Percentiles rank a stretch among this genome's conserved stretches.
phyloP scores from a whole-genome alignment of 257 asterid genomes.

The Nicotiana attenuata region DNA sequence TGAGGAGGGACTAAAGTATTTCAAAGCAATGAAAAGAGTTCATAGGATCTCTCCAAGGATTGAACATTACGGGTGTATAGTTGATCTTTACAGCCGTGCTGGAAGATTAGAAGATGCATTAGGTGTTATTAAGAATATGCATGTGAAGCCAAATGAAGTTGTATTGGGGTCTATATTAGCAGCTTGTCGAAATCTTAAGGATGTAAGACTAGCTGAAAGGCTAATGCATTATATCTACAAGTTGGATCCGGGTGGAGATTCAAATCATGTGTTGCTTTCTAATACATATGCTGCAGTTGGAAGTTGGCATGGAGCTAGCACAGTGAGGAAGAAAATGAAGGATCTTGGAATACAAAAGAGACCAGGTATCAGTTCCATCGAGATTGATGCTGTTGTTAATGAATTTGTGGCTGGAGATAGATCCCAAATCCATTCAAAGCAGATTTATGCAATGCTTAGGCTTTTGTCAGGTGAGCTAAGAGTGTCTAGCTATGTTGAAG shows the following conservation, averaged over 20 bases:
- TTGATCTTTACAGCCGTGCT: conserved; percentile 65
- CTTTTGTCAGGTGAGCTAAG: conserved; percentile 39
- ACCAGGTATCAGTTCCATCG: conserved; percentile 63
- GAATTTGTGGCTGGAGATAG: conserved; percentile 62
- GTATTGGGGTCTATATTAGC: conserved; percentile 65
- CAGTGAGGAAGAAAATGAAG: conserved; percentile 76
- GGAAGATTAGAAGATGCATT: conserved; percentile 69
- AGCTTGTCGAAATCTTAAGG: conserved; percentile 48
- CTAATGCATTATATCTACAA: conserved; percentile 39
- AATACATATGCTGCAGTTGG: conserved; percentile 64
- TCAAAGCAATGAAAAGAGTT: conserved; percentile 37
- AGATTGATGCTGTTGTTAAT: conserved; percentile 38
- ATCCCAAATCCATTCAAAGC: conserved; percentile 41
- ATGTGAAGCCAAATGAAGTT: conserved; percentile 64
- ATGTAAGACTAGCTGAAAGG: conserved; percentile 47
- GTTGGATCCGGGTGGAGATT: conserved; percentile 54
- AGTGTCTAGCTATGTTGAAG: conserved; percentile 16
- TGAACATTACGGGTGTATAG: conserved; percentile 78
- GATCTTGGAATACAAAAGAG: conserved; percentile 52
- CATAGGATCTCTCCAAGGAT: conserved; percentile 50
- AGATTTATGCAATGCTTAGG: conserved; percentile 36
- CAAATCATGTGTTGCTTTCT: conserved; percentile 52
- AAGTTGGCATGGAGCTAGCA: conserved; percentile 70
- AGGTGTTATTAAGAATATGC: conserved; percentile 45
- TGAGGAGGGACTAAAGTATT: conserved; percentile 43